Evolutionary conservation across 1,284 basidiomycete species (phyloP), one percentile per base, ranked within the genome.

Genomic region (Boletus putidus): DNA sequence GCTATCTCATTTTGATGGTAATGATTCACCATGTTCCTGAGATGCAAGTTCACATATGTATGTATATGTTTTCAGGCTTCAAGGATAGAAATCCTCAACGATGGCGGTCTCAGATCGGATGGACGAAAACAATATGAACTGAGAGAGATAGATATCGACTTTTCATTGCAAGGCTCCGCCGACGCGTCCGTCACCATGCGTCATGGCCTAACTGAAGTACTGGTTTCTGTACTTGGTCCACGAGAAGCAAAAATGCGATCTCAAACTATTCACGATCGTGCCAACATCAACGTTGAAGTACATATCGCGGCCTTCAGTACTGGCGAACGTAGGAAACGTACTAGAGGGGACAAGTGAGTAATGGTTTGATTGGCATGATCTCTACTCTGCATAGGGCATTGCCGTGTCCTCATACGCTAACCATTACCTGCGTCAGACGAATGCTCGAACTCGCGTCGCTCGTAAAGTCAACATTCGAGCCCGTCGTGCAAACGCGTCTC

Each of bases 391-490:
- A 18, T 6, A 44, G 15, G 18, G n/a, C 15, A 25, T 33, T 18
- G 43, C 18, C 29, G 45, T 55, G 49, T 59, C 54, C 29, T 53
- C 33, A 20, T 47, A 9, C 39, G 20, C 59, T 63, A 23, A 68
- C 25, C n/a, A 25, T 39, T 16, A 3, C 36, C 39, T 52, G 39
- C 9, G 33, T 59, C 53, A 98, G 96, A 74, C 92, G 95, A 21
- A 83, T 93, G 58, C 79, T 94, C 59, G 96, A 99, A 75, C 82
- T 98, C 60, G 91, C 89, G 3, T 82, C 92, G 3, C 86, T 89
- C 16, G 88, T 99, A 64, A 91, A 94, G 75, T 89, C 92, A 40
- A 98, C 96, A 0, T 98, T 99, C 68, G 95, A 98, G 71, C 94
- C 96, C 44, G 93, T 97, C 53, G 85, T 99, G 42, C 91, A 96